Evolutionary conservation across 2,329 filamentous ascomycete species (phyloP), one percentile per base, ranked within the genome.

Genomic region (Uncinocarpus reesii): DNA sequence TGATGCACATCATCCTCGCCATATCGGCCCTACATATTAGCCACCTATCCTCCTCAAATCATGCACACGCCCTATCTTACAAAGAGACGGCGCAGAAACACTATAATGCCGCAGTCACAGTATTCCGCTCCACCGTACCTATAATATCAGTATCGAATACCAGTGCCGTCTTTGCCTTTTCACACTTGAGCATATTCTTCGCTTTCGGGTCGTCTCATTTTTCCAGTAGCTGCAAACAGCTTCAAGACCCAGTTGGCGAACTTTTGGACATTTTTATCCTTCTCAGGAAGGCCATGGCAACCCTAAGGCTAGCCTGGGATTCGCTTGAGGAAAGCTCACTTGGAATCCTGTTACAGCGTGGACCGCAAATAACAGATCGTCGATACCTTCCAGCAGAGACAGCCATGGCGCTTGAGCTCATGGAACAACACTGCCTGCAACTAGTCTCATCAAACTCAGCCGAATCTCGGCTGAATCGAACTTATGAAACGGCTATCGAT

Each of bases 1-100:
- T 60, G 7, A 60, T 58, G 55, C 51, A 59, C 44, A 44, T 55
- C n/a, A 41, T 59, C 13, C 55, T 60, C 7, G 57, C 58, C 10
- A 31, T 53, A 18, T 57, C 57, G 4, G 55, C 58, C 15, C 53
- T 58, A 1, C 56, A 60, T 43, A 51, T 59, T n/a, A 43, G 43
- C 5, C 40, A 57, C 40, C 41, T 42, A 15, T 42, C 37, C 18
- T 23, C 35, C 7, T 37, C 26, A 4, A 26, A 20, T 3, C 20
- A 31, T 15, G 7, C n/a, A 6, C 11, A 40, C 15, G 37, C 31
- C 7, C 43, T 40, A 15, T 11, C 24, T 7, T 53, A 53, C 40
- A 49, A 41, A 16, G 43, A 53, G 23, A 16, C 45, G 16, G 51
- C 51, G 1, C 46, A 42, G n/a, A 48, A 34, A 31, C 51, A 55